A percentile compares a stretch with the other conserved stretches of the same genome.
These are phyloP conservation scores for Xylaria sp. DNA, from an alignment of 495 filamentous ascomycete genomes.

Conservation along the genomic window DNA sequence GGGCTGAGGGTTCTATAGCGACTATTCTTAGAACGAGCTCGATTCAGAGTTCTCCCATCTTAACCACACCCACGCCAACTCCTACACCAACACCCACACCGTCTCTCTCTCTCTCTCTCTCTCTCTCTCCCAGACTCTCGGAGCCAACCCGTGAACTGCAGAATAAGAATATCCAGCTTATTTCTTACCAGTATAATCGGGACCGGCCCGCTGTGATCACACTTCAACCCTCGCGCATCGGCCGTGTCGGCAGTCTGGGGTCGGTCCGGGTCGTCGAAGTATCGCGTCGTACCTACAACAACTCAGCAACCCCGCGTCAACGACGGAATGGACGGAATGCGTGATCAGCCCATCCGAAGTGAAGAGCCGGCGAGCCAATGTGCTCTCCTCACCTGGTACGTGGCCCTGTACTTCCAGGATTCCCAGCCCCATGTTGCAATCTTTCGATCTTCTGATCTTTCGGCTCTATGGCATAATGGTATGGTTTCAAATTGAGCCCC, in stretches of 20 bases:
- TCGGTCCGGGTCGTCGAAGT: slow-evolving; percentile 63
- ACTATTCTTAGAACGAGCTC: slow-evolving; percentile 28
- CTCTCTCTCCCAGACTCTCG: neutral
- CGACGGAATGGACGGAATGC: slow-evolving; percentile 1
- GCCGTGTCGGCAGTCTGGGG: slow-evolving; percentile 49
- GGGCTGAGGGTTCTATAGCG: slow-evolving; percentile 74
- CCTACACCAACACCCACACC: too few species aligned
- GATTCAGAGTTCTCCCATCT: neutral
- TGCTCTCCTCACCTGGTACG: slow-evolving; percentile 70
- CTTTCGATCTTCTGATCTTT: too few species aligned
- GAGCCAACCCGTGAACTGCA: slow-evolving; percentile 27
- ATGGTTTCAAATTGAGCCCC: slow-evolving; percentile 8
- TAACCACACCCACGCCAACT: neutral
- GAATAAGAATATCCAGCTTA: slow-evolving; percentile 56
- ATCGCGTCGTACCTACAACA: slow-evolving; percentile 71
- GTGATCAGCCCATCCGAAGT: neutral
- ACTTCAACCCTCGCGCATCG: slow-evolving; percentile 64
- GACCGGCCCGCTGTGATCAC: slow-evolving; percentile 68
- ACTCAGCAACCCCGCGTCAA: slow-evolving; percentile 37
- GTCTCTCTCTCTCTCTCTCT: neutral
- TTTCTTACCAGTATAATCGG: slow-evolving; percentile 80
- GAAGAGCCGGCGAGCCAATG: neutral
- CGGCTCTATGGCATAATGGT: slow-evolving; percentile 3
- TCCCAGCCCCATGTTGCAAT: slow-evolving; percentile 74
- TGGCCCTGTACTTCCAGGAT: slow-evolving; percentile 72